These are phyloP conservation scores for Ustanciosporium gigantosporum DNA, from an alignment of 1,284 basidiomycete genomes.

Conservation along the genomic window DNA sequence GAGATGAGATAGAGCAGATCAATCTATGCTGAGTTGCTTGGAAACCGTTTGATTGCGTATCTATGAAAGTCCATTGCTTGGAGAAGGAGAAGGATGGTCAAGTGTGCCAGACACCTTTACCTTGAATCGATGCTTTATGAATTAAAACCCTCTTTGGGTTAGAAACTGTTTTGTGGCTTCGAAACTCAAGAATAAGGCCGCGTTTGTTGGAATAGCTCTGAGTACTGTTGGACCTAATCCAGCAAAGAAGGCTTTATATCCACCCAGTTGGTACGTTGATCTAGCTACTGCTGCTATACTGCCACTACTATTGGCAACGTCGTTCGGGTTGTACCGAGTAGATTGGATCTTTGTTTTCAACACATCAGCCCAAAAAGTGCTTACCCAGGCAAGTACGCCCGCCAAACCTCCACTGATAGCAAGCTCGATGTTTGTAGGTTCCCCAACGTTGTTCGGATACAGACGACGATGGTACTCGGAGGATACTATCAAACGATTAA, in stretches of 20 bases:
- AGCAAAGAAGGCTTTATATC: constrained; percentile 41
- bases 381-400: constrained; percentile 51
- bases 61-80: too few relatives aligned
- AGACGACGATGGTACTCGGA: too few relatives aligned
- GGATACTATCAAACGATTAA: constrained; percentile 23
- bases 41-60: too few relatives aligned
- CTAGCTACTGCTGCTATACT: constrained; percentile 2
- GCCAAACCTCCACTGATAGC: constrained; percentile 49
- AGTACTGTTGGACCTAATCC: constrained; percentile 50
- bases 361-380: constrained; percentile 54
- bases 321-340: not conserved
- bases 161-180: constrained; percentile 32
- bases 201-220: constrained; percentile 50
- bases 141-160: not conserved
- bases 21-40: too few relatives aligned
- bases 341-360: constrained; percentile 54
- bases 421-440: constrained; percentile 33
- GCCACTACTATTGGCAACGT: not conserved
- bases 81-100: too few relatives aligned
- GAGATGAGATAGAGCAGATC: too few relatives aligned
- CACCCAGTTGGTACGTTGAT: constrained; percentile 32
- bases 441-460: constrained; percentile 1
- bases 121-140: too few relatives aligned
- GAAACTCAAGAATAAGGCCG: constrained; percentile 45
- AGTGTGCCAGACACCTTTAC: too few relatives aligned